phyloP scores from a whole-genome alignment of 495 filamentous ascomycete genomes.

The Aspergillus conjunctus region DNA sequence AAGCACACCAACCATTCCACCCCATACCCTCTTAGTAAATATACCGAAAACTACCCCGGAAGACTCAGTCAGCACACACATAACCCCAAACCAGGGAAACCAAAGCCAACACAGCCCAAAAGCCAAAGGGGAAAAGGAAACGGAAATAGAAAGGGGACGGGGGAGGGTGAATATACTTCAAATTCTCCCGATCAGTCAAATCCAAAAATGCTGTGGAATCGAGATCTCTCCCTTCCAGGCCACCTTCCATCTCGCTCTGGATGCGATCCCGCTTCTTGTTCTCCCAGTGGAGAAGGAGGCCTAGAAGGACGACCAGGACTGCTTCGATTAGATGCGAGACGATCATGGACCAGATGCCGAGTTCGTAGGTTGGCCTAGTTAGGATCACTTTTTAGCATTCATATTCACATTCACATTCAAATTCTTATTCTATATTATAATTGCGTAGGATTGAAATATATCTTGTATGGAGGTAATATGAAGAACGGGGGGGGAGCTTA shows the following conservation, averaged over 20 bases:
- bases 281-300: slow-evolving; percentile 54
- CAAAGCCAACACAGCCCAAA: too few species aligned
- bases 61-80: background rate
- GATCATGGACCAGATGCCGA: slow-evolving; percentile 67
- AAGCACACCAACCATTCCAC: background rate
- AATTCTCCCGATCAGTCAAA: slow-evolving; percentile 62
- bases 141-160: background rate
- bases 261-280: slow-evolving; percentile 57
- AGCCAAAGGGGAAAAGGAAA: background rate
- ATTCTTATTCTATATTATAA: too few species aligned
- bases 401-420: too few species aligned
- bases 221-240: slow-evolving; percentile 52
- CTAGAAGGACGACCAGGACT: slow-evolving; percentile 48
- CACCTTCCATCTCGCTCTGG: slow-evolving; percentile 49
- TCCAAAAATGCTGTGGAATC: slow-evolving; percentile 60
- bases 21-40: slow-evolving; percentile 6
- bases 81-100: background rate
- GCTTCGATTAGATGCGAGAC: slow-evolving; percentile 60
- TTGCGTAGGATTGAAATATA: too few species aligned
- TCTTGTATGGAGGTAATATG: background rate
- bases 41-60: slow-evolving; percentile 8
- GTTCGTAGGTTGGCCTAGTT: slow-evolving; percentile 51
- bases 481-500: slow-evolving; percentile 19
- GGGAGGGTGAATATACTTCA: slow-evolving; percentile 44
- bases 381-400: background rate